These are phyloP conservation scores for Halophytophthora batemanensis DNA, from an alignment of 352 stramenopile genomes.

Conservation along the genomic window DNA sequence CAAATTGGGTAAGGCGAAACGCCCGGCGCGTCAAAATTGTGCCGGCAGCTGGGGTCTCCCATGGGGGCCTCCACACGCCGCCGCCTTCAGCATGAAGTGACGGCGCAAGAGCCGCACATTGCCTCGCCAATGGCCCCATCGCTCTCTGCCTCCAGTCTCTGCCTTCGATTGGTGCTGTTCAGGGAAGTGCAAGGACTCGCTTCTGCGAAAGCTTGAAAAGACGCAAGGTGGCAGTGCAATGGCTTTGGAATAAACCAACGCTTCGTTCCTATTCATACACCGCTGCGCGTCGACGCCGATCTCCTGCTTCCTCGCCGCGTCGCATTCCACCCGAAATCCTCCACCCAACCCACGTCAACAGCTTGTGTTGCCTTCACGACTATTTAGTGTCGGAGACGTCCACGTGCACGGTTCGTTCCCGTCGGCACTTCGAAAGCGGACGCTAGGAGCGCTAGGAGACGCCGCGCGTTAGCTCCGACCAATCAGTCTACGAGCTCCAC, in stretches of 20 bases:
- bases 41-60: not conserved
- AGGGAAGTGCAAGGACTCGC: too few species aligned
- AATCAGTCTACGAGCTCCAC: constrained; percentile 68
- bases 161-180: too few species aligned
- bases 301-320: constrained; percentile 7
- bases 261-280: constrained; percentile 32
- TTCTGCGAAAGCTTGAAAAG: too few species aligned
- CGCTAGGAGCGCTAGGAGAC: constrained; percentile 4
- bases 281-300: constrained; percentile 13
- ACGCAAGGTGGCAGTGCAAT: constrained; percentile 2
- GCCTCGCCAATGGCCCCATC: not conserved
- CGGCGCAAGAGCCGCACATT: not conserved
- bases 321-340: constrained; percentile 12
- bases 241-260: constrained; percentile 17
- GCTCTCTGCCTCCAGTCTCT: not conserved
- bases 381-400: constrained; percentile 19
- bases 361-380: too few species aligned
- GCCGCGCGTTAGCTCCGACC: constrained; percentile 6
- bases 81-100: too few species aligned
- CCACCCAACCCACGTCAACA: too few species aligned
- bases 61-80: too few species aligned
- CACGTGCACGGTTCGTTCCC: constrained; percentile 35
- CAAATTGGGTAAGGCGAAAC: too few species aligned
- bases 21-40: too few species aligned
- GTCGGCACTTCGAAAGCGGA: constrained; percentile 13